Base-by-base conservation (phyloP, 148 eudicot species). In the Heliamphora exappendiculata region DNA sequence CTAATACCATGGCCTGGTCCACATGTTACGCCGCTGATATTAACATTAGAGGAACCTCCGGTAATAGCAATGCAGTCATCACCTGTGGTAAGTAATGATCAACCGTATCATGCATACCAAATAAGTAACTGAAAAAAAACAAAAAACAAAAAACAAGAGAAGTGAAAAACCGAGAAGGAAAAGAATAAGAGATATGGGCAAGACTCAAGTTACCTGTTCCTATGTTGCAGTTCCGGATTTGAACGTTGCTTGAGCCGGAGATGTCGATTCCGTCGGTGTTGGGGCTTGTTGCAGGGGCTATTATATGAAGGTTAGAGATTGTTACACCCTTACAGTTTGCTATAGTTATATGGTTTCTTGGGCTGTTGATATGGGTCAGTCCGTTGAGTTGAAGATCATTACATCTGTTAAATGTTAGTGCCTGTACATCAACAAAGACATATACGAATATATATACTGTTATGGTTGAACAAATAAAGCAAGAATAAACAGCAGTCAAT, bases 1-100 rank as follows among this genome's bases (percentile, higher is more conserved):
- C 89, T 84, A 41, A 84, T 87, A 20, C 89, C 89, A 74, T 87
- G 87, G 33, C 89, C 89, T 50, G 87, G 89, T 63, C 86, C 87
- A 65, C 89, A 87, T 63, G 75, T 60, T 19, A 87, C 58, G 12
- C 82, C 82, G n/a, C 53, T 75, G 72, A 87, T 78, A 50, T 73
- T 70, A 37, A 87, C 60, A 67, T 84, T 73, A 22, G 85, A 85
- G 37, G 86, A 78, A 70, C 85, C 86, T 16, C 81, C 85, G 65
- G 66, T 76, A 14, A 87, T 78, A 20, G 87, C 89, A 78, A 87
- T 72, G 71, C 89, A 87, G 59, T 87, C 89, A 70, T 87, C 89
- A 45, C 89, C 87, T 86, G 37, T 6, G 36, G 11, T 34, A 19
- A 54, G 24, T 17, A n/a, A 44, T 5, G 13, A 7, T 72, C 12